phyloP scores from a whole-genome alignment of 352 stramenopile genomes.

The Aphanomyces cochlioides region DNA sequence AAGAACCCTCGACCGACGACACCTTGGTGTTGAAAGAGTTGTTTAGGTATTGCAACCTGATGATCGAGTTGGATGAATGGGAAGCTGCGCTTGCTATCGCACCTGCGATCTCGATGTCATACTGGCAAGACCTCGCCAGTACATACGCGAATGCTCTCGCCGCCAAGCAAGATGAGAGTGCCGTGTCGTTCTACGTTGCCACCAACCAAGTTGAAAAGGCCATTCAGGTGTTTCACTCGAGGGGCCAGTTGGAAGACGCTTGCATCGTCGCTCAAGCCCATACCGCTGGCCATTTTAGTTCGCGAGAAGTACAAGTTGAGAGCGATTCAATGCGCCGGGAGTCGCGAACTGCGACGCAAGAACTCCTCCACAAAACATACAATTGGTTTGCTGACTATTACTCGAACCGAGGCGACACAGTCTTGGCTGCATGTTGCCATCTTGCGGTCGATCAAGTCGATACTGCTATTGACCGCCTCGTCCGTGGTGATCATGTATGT shows the following conservation, averaged over 20 bases:
- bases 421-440: conserved; percentile 28
- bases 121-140: conserved; percentile 29
- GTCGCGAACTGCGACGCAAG: background rate
- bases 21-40: background rate
- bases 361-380: background rate
- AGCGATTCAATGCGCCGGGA: background rate
- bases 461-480: background rate
- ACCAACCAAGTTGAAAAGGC: conserved; percentile 20
- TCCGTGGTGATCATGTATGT: conserved; percentile 24
- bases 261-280: conserved; percentile 23
- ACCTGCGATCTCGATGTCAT: conserved; percentile 32
- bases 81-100: conserved; percentile 30
- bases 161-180: conserved; percentile 11
- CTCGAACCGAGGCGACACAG: background rate
- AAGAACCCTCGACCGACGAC: background rate
- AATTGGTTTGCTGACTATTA: conserved; percentile 7
- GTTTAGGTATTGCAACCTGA: conserved; percentile 30
- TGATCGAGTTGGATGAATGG: conserved; percentile 33
- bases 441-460: conserved; percentile 2
- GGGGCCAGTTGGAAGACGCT: conserved; percentile 21
- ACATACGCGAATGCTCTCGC: conserved; percentile 25
- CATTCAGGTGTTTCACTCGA: background rate
- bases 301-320: background rate
- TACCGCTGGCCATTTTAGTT: background rate
- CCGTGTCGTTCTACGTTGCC: conserved; percentile 16